Evolutionary conservation across 1,139 yeast genomes (phyloP).

Genomic region (Zygotorulaspora mrakii): DNA sequence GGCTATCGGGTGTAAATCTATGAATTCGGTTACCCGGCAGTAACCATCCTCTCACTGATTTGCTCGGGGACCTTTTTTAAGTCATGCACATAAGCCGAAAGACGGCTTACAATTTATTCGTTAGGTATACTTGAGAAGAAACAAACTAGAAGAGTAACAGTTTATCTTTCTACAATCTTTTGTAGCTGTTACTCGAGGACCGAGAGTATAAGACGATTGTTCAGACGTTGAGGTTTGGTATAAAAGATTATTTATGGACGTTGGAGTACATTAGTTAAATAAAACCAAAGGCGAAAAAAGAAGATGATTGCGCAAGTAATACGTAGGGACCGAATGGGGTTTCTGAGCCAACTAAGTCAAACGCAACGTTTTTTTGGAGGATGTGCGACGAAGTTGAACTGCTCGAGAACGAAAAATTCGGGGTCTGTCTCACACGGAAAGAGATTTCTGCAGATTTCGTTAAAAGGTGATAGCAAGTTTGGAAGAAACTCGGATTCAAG

Average conservation of each 20-base stretch:
- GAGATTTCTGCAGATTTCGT: slow-evolving; percentile 20
- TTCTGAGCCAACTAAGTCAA: slow-evolving; percentile 11
- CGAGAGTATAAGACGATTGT: too few species aligned
- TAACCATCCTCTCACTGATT: neutral
- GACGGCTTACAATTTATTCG: too few species aligned
- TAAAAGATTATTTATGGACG: neutral
- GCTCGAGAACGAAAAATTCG: slow-evolving; percentile 8
- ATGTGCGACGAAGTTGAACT: slow-evolving; percentile 5
- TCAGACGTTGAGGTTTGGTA: too few species aligned
- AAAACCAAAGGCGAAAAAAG: neutral
- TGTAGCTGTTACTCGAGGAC: too few species aligned
- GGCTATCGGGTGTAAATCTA: neutral
- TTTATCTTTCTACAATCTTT: neutral
- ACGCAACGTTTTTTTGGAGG: slow-evolving; percentile 12
- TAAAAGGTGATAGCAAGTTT: slow-evolving; percentile 13
- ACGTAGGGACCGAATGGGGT: slow-evolving; percentile 10
- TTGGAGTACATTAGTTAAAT: neutral
- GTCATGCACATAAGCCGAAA: slow-evolving; percentile 2
- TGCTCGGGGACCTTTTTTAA: neutral
- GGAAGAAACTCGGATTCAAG: slow-evolving; percentile 1
- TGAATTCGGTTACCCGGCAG: neutral
- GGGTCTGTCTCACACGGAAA: slow-evolving; percentile 11
- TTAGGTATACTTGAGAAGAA: too few species aligned
- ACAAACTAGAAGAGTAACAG: too few species aligned
- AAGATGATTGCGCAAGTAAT: slow-evolving; percentile 14